phyloP scores from a whole-genome alignment of 2,329 filamentous ascomycete species.

The Thielaviopsis punctulata region DNA sequence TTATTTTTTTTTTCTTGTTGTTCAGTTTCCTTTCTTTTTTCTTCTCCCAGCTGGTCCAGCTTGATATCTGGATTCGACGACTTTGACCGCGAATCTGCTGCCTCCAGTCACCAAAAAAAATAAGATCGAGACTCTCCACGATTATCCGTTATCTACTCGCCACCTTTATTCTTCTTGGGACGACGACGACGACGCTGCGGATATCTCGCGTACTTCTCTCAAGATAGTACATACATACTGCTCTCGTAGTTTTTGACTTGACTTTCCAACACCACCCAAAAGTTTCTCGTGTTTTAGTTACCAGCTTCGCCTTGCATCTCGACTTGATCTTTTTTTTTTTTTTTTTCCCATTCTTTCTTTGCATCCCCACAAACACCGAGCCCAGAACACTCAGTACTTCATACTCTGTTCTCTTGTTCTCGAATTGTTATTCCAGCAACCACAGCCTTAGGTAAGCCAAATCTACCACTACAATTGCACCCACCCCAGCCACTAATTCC shows the following conservation, averaged over 20 bases:
- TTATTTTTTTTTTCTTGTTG: background rate
- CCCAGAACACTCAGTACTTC: background rate
- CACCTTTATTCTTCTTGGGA: background rate
- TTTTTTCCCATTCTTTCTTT: background rate
- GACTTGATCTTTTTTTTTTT: background rate
- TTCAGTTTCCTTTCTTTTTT: background rate
- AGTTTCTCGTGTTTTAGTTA: background rate
- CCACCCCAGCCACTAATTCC: background rate
- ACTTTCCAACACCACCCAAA: background rate
- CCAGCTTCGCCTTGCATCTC: background rate
- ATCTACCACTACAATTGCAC: too few species aligned
- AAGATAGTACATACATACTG: background rate
- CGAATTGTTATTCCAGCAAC: background rate
- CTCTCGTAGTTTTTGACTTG: background rate
- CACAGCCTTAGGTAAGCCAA: conserved; percentile 1
- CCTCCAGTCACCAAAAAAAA: background rate
- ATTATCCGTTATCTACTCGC: too few species aligned
- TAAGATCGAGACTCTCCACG: background rate
- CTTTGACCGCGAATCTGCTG: conserved; percentile 8
- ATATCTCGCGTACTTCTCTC: background rate
- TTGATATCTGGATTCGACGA: conserved; percentile 9
- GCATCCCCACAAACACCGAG: background rate
- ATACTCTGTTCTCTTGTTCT: background rate
- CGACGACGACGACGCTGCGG: background rate
- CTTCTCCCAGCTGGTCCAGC: conserved; percentile 1